Percentiles rank a stretch among this genome's conserved stretches.
Conservation (phyloP, 768 basidiomycete species). For the Exidia glandulosa region DNA sequence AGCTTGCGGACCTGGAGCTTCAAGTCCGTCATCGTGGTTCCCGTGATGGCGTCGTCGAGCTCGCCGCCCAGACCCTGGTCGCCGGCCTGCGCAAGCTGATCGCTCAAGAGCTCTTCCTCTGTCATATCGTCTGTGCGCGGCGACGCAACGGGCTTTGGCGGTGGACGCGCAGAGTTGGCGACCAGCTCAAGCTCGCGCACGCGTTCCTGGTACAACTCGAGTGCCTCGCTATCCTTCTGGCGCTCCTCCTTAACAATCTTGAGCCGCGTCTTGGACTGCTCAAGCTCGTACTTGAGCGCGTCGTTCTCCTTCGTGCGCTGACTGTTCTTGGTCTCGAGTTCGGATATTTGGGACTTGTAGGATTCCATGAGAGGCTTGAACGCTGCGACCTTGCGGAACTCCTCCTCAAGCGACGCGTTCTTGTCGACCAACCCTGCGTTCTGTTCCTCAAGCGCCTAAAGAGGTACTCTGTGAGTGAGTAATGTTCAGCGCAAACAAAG, state of each 20-base stretch:
- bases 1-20: conserved; percentile 80
- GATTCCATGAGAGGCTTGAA: conserved; percentile 87
- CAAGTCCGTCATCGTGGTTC: conserved; percentile 84
- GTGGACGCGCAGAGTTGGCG: not conserved
- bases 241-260: conserved; percentile 61
- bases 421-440: conserved; percentile 87
- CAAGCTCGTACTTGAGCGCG: conserved; percentile 61
- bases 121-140: conserved; percentile 18
- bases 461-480: not conserved
- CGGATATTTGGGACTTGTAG: conserved; percentile 77
- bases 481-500: not conserved
- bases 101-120: conserved; percentile 35
- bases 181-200: conserved; percentile 75
- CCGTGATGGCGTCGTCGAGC: conserved; percentile 74
- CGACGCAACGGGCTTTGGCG: not conserved
- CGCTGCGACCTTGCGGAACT: conserved; percentile 74
- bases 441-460: conserved; percentile 82
- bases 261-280: conserved; percentile 59
- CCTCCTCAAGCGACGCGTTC: conserved; percentile 85
- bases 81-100: conserved; percentile 19
- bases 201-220: conserved; percentile 84
- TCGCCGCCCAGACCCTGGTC: conserved; percentile 68
- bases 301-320: conserved; percentile 61
- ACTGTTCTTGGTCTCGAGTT: conserved; percentile 65
- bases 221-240: conserved; percentile 67